phyloP scores from a whole-genome alignment of 257 asterid species.

The Solanum chiquidenum region DNA sequence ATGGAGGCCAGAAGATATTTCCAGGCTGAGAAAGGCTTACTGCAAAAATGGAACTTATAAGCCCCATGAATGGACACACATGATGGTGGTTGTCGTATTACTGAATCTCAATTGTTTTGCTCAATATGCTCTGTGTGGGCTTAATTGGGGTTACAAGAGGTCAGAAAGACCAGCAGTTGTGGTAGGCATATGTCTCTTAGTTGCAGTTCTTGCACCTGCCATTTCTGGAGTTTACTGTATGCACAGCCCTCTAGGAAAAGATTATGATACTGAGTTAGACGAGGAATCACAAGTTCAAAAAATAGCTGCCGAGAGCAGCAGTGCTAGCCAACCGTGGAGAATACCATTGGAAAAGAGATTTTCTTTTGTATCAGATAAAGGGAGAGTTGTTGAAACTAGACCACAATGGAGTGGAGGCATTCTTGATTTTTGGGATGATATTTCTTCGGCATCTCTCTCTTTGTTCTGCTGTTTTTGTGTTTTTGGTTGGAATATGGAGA shows the following conservation, averaged over 20 bases:
- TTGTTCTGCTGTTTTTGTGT: slow-evolving; percentile 79
- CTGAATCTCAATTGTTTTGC: slow-evolving; percentile 69
- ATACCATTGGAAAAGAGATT: slow-evolving; percentile 36
- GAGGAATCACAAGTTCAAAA: slow-evolving; percentile 42
- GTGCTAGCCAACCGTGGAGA: slow-evolving; percentile 24
- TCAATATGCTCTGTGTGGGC: slow-evolving; percentile 70
- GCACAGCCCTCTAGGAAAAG: slow-evolving; percentile 77
- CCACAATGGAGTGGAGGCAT: slow-evolving; percentile 83
- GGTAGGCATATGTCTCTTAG: slow-evolving; percentile 48
- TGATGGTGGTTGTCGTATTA: slow-evolving; percentile 64
- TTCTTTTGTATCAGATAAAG: slow-evolving; percentile 39
- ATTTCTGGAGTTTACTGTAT: slow-evolving; percentile 53
- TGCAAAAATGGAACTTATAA: slow-evolving; percentile 67
- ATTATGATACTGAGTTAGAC: slow-evolving; percentile 37
- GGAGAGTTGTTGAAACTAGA: slow-evolving; percentile 26
- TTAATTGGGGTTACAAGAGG: slow-evolving; percentile 56
- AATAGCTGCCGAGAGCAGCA: slow-evolving; percentile 21
- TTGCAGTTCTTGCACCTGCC: slow-evolving; percentile 73
- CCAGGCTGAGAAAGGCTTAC: slow-evolving; percentile 50
- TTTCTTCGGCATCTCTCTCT: slow-evolving; percentile 72
- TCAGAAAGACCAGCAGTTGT: slow-evolving; percentile 56
- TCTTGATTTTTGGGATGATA: slow-evolving; percentile 81
- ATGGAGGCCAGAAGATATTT: slow-evolving; percentile 47
- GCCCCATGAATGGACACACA: slow-evolving; percentile 77
- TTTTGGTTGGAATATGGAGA: slow-evolving; percentile 96